phyloP scores from a whole-genome alignment of 192 early-diverging fungal genomes.

The Kappamyces sp. region DNA sequence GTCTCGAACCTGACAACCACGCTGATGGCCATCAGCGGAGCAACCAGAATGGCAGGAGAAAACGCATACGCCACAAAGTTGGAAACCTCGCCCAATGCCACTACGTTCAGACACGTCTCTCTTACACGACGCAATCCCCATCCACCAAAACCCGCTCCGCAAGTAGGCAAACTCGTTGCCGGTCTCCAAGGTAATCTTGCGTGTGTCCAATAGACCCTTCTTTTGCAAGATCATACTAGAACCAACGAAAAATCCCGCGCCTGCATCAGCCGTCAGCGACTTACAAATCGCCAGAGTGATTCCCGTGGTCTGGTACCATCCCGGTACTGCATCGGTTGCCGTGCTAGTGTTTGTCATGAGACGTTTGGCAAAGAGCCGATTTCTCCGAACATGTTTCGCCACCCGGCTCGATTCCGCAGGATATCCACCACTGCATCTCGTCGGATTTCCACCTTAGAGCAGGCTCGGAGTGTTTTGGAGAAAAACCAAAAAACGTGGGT shows the following conservation, averaged over 20 bases:
- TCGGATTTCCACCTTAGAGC: conserved; percentile 2
- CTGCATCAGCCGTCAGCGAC: too few relatives aligned
- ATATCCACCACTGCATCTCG: conserved; percentile 8
- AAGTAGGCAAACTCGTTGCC: conserved; percentile 75
- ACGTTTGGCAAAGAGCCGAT: background rate
- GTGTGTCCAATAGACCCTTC: conserved; percentile 27
- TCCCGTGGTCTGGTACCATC: conserved; percentile 24
- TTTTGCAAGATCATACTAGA: conserved; percentile 33
- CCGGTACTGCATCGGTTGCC: too few relatives aligned
- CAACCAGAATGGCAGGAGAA: conserved; percentile 90
- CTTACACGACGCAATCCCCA: conserved; percentile 75
- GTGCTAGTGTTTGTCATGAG: too few relatives aligned
- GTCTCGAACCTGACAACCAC: conserved; percentile 72
- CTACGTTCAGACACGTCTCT: conserved; percentile 32
- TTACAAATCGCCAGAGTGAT: conserved; percentile 22
- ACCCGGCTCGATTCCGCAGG: background rate
- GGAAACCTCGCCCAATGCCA: conserved; percentile 84
- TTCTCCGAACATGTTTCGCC: background rate
- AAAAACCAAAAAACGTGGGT: background rate
- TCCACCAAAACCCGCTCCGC: conserved; percentile 85
- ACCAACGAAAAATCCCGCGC: conserved; percentile 28
- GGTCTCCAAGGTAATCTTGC: conserved; percentile 27
- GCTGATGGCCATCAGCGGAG: conserved; percentile 80
- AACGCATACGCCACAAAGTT: conserved; percentile 96
- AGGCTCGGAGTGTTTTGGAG: conserved; percentile 3